Evolutionary conservation across 2,329 filamentous ascomycete genomes (phyloP), one percentile per base, ranked within the genome.

Genomic region (Ascochyta rabiei): DNA sequence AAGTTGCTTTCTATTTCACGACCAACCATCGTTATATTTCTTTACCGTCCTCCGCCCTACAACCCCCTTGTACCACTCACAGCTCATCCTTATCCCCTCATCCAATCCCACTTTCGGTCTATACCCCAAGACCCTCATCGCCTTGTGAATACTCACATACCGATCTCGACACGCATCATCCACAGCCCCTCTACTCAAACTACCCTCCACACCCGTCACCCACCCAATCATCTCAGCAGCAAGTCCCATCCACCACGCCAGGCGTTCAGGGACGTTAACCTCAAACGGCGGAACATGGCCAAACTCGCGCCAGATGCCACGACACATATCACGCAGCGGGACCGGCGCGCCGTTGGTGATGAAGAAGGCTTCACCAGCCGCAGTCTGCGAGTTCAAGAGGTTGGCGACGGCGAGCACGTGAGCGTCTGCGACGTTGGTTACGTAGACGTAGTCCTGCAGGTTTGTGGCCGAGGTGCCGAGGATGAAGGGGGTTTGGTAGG

Each of bases 311-410:
- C 91, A 98, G 41, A 96, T 82, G 34, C 87, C 86, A 35, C 90
- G 84, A 55, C 89, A 86, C 71, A 96, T 89, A 75, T 96, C 91
- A 86, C 95, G 96, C 76, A 96, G 96, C 74, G 93, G 93, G 18
- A 96, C 82, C 5, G 93, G 93, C 64, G 86, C 81, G 76, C 92
- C 90, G 75, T 98, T 98, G 53, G 91, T 95, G 69, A 98, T 85
- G 77, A 96, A 87, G 79, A 98, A 93, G 45, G 87, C 87, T 74
- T 97, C 88, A 55, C 93, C 95, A 0, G 82, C 80, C 18, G 84
- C 86, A 48, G 80, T 76, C 21, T 63, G 76, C 1, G 85, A 87
- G 49, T 81, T 80, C 41, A 95, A 82, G 37, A 96, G 85, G 52
- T 88, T 88, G 59, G 83, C 82, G 4, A 89, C 86, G 31, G 92